Conservation (phyloP, 495 filamentous ascomycete species). For the Trichoderma reesei region DNA sequence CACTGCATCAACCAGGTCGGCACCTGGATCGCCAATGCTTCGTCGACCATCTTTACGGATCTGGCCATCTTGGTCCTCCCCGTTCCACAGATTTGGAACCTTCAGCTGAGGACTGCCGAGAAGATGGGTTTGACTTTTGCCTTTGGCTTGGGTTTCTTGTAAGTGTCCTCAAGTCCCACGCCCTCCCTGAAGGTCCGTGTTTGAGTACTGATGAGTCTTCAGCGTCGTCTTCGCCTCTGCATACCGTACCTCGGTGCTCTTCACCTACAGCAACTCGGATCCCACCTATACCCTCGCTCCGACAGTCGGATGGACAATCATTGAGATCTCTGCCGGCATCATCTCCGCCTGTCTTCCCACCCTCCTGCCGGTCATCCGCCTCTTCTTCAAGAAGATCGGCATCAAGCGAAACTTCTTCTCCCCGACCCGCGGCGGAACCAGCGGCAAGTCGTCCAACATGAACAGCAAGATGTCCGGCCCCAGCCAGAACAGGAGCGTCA, state of each 20-base stretch:
- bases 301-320: constrained; percentile 34
- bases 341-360: constrained; percentile 37
- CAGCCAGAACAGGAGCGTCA: neutral
- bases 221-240: constrained; percentile 22
- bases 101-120: constrained; percentile 18
- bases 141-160: constrained; percentile 22
- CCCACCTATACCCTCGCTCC: constrained; percentile 29
- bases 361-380: constrained; percentile 23
- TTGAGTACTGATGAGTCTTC: neutral
- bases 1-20: constrained; percentile 21
- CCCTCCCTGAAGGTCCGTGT: no score
- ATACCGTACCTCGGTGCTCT: constrained; percentile 23
- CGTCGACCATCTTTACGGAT: constrained; percentile 19
- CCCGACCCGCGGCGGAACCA: neutral
- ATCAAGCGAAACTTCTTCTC: constrained; percentile 5
- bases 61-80: constrained; percentile 19
- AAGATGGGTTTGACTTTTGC: constrained; percentile 20
- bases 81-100: constrained; percentile 17
- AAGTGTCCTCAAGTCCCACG: no score
- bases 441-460: neutral
- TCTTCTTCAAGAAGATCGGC: neutral
- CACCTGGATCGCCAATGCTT: constrained; percentile 23
- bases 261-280: constrained; percentile 25
- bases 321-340: constrained; percentile 38
- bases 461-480: neutral